These are phyloP conservation scores for Alternaria brassicae DNA, from an alignment of 2,329 filamentous ascomycete species.

Conservation along the genomic window DNA sequence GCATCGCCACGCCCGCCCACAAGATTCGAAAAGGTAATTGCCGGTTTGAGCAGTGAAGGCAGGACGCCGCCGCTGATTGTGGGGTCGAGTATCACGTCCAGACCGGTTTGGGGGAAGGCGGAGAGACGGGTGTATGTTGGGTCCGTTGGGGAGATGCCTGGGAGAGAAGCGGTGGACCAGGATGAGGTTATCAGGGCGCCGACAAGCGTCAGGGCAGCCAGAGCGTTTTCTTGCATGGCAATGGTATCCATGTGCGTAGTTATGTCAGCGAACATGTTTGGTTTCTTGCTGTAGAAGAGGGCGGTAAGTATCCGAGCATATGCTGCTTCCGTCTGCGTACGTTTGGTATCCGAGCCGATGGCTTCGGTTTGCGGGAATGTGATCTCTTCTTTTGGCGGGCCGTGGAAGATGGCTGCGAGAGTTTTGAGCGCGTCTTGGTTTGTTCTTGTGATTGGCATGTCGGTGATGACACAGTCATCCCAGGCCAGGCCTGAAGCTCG, in stretches of 20 bases:
- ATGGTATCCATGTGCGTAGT: constrained; percentile 63
- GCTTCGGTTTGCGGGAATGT: constrained; percentile 47
- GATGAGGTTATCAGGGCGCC: constrained; percentile 61
- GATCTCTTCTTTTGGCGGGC: constrained; percentile 53
- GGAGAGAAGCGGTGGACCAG: constrained; percentile 56
- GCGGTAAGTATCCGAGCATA: constrained; percentile 64
- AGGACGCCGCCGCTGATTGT: constrained; percentile 59
- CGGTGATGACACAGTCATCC: constrained; percentile 53
- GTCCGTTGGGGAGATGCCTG: constrained; percentile 56
- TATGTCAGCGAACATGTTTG: constrained; percentile 61
- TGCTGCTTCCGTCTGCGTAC: constrained; percentile 56
- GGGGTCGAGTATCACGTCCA: constrained; percentile 61
- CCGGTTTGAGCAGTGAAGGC: constrained; percentile 64
- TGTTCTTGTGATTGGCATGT: constrained; percentile 60
- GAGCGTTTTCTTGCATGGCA: constrained; percentile 63
- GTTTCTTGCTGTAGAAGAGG: constrained; percentile 60
- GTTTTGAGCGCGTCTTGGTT: constrained; percentile 63
- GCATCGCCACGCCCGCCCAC: constrained; percentile 64
- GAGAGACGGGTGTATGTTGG: constrained; percentile 53
- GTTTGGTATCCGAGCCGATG: constrained; percentile 31
- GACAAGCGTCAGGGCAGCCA: constrained; percentile 62
- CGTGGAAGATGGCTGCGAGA: constrained; percentile 63
- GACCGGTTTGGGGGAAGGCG: constrained; percentile 51
- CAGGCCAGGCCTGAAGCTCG: constrained; percentile 47
- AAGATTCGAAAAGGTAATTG: constrained; percentile 64